Base-by-base conservation (phyloP, 768 basidiomycete species). In the Boletus fagicola region DNA sequence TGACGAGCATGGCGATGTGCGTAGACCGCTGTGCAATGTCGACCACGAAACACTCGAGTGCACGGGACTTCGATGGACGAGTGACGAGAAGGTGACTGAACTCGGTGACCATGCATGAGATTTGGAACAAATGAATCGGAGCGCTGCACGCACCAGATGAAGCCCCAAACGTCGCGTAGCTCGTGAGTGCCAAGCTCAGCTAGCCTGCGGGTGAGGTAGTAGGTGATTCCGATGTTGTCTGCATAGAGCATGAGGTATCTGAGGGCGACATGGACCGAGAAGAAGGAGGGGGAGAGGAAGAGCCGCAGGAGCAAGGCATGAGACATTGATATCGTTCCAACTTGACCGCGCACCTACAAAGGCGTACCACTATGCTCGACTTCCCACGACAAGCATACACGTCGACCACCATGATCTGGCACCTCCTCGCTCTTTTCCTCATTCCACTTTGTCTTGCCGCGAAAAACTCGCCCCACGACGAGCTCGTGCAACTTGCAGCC, bases 1-100 rank as follows among this genome's bases (percentile, higher is more conserved):
- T 74, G 67, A 97, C 96, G 60, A 95, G 83, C 83, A 99, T 90
- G 53, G 94, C 93, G 51, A 98, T 85, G 72, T 98, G 97, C 0
- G 95, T 94, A 35, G 94, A 96, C 63, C 88, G 86, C 69, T 93
- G 90, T 5, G 90, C 88, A 54, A 87, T 81, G 53, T 95, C 90
- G 30, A 95, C 82, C 40, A 99, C 89, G 70, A 98, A 98, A 60
- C 87, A 89, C 74, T 99, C 96, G 49, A 99, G 79, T 15, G 97
- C 97, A 51, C 90, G 83, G 2, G 94, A 97, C 66, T 87, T 85
- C 7, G 95, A 92, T 1, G 95, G 94, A 54, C 90, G 84, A 4
- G 96, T 97, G 51, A 98, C 85, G 56, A 98, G 85, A 38, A 99
- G 84, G 77, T 99, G 94, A 72, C 96, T 98, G 68, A 44, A 54